Evolutionary conservation across 345 rosid species (phyloP).

Genomic region (Tarenaya hassleriana): DNA sequence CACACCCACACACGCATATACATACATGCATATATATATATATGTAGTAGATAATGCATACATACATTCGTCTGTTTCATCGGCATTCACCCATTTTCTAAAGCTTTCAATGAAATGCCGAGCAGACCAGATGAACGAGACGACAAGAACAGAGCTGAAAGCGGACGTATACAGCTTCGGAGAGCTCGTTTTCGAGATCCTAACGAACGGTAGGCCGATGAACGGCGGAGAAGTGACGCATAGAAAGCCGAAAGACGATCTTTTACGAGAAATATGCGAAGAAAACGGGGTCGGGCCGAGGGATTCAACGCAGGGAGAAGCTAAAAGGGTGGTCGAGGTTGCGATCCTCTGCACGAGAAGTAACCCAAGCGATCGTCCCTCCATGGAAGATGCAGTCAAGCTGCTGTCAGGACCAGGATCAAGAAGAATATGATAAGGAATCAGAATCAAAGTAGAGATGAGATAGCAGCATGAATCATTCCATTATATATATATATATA

Average conservation of each 20-base stretch:
- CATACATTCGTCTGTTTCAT: too few relatives aligned
- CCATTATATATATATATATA: too few relatives aligned
- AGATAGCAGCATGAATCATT: too few relatives aligned
- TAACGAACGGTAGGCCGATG: constrained; percentile 54
- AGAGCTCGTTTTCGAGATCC: constrained; percentile 60
- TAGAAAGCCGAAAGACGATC: constrained; percentile 52
- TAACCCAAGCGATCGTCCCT: constrained; percentile 46
- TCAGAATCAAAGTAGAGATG: too few relatives aligned
- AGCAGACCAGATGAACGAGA: constrained; percentile 37
- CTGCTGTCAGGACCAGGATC: constrained; percentile 24
- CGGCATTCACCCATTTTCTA: too few relatives aligned
- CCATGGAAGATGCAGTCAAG: constrained; percentile 62
- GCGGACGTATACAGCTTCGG: constrained; percentile 67
- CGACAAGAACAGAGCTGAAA: constrained; percentile 39
- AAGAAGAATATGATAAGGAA: too few relatives aligned
- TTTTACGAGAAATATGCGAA: constrained; percentile 43
- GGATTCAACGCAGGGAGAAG: constrained; percentile 39
- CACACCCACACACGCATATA: too few relatives aligned
- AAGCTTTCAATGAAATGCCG: background rate
- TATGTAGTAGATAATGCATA: too few relatives aligned
- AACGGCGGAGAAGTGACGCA: constrained; percentile 18
- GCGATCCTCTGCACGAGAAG: constrained; percentile 65
- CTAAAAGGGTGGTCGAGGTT: constrained; percentile 51
- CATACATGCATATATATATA: too few relatives aligned
- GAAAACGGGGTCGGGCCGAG: constrained; percentile 42